phyloP scores from a whole-genome alignment of 257 asterid species.

The Solanum lycopersicoides region DNA sequence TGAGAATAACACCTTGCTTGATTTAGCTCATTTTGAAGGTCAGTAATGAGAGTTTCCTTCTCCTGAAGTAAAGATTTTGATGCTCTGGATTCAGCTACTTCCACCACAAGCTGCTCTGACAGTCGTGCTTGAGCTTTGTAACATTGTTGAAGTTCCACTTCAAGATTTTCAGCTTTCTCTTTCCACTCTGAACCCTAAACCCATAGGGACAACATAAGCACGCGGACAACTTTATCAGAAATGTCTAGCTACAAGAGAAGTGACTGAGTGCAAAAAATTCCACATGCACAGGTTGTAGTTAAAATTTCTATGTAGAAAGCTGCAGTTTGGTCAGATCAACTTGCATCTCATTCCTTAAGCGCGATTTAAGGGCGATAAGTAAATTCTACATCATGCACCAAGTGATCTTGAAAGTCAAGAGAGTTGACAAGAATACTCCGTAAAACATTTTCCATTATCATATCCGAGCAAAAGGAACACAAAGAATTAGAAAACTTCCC shows the following conservation, averaged over 20 bases:
- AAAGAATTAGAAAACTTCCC: not conserved
- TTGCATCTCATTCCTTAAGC: not conserved
- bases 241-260: not conserved
- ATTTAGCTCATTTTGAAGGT: constrained; percentile 60
- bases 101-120: constrained; percentile 94
- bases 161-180: constrained; percentile 87
- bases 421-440: not conserved
- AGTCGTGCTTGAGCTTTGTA: constrained; percentile 95
- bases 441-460: not conserved
- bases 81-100: constrained; percentile 86
- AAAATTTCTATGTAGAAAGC: not conserved
- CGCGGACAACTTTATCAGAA: constrained; percentile 2
- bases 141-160: constrained; percentile 88
- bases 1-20: constrained; percentile 51
- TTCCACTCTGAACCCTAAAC: constrained; percentile 94
- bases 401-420: not conserved
- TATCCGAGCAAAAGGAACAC: not conserved
- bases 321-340: not conserved
- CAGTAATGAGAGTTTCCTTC: constrained; percentile 53
- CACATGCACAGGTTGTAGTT: not conserved
- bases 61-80: constrained; percentile 67
- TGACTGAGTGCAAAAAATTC: not conserved
- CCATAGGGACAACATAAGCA: not conserved
- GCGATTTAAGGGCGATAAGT: not conserved
- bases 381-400: not conserved